These are phyloP conservation scores for Pseudogymnoascus sp. DNA, from an alignment of 2,329 filamentous ascomycete species.

Conservation along the genomic window DNA sequence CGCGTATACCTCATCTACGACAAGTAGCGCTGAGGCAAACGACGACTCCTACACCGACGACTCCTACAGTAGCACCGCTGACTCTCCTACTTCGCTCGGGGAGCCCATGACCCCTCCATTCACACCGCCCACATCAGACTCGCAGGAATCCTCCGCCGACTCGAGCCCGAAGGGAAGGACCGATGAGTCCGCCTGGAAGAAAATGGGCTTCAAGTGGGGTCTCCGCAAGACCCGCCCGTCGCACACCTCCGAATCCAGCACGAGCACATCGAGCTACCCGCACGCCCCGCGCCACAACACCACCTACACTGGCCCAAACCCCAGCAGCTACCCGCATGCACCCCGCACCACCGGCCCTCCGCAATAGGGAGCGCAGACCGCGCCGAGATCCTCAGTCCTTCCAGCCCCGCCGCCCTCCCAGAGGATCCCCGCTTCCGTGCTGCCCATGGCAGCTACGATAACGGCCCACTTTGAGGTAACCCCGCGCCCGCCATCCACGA, in stretches of 20 bases:
- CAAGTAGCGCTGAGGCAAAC: not conserved
- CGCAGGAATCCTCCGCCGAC: not conserved
- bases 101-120: constrained; percentile 9
- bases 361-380: not conserved
- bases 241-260: not conserved
- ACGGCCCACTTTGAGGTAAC: not conserved
- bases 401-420: not conserved
- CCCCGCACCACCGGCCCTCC: not conserved
- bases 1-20: not conserved
- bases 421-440: not conserved
- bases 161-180: not conserved
- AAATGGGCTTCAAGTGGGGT: not conserved
- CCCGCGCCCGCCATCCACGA: not conserved
- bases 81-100: not conserved
- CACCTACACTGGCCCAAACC: not conserved
- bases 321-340: not conserved
- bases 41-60: not conserved
- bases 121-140: not conserved
- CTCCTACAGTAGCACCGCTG: not conserved
- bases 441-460: not conserved
- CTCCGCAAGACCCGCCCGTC: not conserved
- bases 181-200: not conserved
- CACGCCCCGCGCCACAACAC: not conserved
- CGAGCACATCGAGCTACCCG: not conserved
- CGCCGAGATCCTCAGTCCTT: not conserved